A percentile compares a stretch with the other conserved stretches of the same genome.
These are phyloP conservation scores for Lipomyces japonicus DNA, from an alignment of 805 yeast species.

Conservation along the genomic window DNA sequence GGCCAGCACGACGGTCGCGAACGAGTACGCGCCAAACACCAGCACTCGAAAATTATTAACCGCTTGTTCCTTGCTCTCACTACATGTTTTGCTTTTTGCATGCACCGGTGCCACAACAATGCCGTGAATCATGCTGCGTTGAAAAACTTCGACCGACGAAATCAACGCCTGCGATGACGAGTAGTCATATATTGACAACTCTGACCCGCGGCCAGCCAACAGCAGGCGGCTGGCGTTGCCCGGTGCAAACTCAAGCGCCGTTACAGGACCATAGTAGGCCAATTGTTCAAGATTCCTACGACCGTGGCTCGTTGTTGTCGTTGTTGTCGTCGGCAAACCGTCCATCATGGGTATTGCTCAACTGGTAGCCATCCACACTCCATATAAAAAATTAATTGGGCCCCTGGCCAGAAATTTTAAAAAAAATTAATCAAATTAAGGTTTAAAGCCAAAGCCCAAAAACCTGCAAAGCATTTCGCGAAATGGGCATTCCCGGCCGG, in stretches of 20 bases:
- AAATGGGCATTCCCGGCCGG: too few relatives aligned
- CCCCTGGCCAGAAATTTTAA: too few relatives aligned
- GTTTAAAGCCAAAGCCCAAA: too few relatives aligned
- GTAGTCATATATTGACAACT: constrained; percentile 52
- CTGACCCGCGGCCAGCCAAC: constrained; percentile 70
- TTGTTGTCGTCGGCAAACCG: too few relatives aligned
- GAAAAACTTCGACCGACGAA: constrained; percentile 48
- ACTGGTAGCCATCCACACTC: too few relatives aligned
- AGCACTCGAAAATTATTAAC: constrained; percentile 31
- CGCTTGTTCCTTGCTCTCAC: constrained; percentile 7
- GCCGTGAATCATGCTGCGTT: constrained; percentile 80
- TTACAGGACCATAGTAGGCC: constrained; percentile 59
- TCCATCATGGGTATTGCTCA: too few relatives aligned
- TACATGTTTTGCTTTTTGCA: constrained; percentile 23
- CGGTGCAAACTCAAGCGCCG: constrained; percentile 50
- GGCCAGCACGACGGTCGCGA: constrained; percentile 43
- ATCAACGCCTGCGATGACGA: constrained; percentile 40
- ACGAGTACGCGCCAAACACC: constrained; percentile 71
- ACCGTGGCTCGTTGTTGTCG: too few relatives aligned
- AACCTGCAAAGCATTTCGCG: too few relatives aligned
- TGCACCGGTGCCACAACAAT: constrained; percentile 51
- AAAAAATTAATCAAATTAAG: too few relatives aligned
- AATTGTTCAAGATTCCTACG: constrained; percentile 9
- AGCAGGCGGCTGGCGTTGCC: constrained; percentile 43
- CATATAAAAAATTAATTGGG: too few relatives aligned